Conservation (phyloP, 164 flowering plant species). For the Nymphaea thermarum region DNA sequence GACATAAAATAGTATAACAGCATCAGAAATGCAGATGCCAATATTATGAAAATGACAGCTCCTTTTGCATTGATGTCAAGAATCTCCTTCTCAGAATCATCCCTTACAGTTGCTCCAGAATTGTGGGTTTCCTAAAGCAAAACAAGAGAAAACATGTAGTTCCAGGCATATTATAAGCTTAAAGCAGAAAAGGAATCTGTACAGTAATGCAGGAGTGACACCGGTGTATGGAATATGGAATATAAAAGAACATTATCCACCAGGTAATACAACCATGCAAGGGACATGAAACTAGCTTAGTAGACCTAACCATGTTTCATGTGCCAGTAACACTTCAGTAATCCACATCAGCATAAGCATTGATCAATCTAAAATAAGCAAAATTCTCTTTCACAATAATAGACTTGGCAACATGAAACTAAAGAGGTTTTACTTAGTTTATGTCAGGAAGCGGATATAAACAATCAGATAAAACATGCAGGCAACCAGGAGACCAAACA, state of each 20-base stretch:
- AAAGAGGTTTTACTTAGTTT: too few relatives aligned
- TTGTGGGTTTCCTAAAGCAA: slow-evolving; percentile 14
- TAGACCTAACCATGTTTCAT: neutral
- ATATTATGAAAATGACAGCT: slow-evolving; percentile 38
- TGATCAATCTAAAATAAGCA: too few relatives aligned
- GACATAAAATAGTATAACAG: slow-evolving; percentile 53
- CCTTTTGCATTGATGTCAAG: slow-evolving; percentile 55
- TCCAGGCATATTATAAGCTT: neutral
- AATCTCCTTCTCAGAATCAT: slow-evolving; percentile 48
- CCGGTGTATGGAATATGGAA: neutral
- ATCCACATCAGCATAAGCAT: neutral
- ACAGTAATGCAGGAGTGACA: neutral
- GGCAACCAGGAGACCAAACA: too few relatives aligned
- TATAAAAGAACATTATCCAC: neutral
- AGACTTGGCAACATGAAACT: too few relatives aligned
- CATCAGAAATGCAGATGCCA: slow-evolving; percentile 21
- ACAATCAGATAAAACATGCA: too few relatives aligned
- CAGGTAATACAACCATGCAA: neutral
- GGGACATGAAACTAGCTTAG: neutral
- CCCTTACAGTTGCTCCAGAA: slow-evolving; percentile 25
- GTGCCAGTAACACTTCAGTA: neutral
- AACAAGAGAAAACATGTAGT: neutral
- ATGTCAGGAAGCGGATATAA: too few relatives aligned
- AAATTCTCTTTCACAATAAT: too few relatives aligned
- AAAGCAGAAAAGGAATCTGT: neutral